Evolutionary conservation across 2,329 filamentous ascomycete species (phyloP).

Genomic region (Fusarium fracticaudum): DNA sequence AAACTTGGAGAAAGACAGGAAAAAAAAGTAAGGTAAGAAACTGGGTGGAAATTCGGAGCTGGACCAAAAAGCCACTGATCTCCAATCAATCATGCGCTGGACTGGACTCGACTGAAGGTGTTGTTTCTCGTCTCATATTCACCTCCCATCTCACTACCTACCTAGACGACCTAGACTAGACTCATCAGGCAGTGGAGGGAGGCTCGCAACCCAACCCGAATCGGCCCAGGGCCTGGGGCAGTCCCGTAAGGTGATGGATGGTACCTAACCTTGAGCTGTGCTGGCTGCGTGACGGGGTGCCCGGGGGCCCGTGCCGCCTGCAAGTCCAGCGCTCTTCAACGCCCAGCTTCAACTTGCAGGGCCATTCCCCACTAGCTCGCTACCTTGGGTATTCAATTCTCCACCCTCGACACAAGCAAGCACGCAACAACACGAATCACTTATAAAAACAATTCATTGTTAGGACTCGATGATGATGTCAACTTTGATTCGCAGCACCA

Average conservation of each 20-base stretch:
- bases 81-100: slow-evolving; percentile 35
- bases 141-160: not conserved
- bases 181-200: not conserved
- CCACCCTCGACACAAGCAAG: slow-evolving; percentile 2
- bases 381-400: not conserved
- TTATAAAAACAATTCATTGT: slow-evolving; percentile 2
- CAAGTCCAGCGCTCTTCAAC: slow-evolving; percentile 29
- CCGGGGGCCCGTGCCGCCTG: slow-evolving; percentile 26
- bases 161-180: not conserved
- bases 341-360: slow-evolving; percentile 32
- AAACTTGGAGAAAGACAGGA: not conserved
- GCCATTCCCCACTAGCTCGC: slow-evolving; percentile 25
- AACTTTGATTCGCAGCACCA: not conserved
- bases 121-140: slow-evolving; percentile 23
- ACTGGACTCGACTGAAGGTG: slow-evolving; percentile 20
- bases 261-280: not conserved
- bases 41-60: slow-evolving; percentile 29
- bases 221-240: not conserved
- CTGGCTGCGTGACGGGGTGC: slow-evolving; percentile 5
- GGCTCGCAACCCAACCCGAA: slow-evolving; percentile 27
- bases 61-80: slow-evolving; percentile 27
- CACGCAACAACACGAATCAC: slow-evolving; percentile 8
- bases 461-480: slow-evolving; percentile 1
- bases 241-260: slow-evolving; percentile 10
- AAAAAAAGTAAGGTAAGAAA: slow-evolving; percentile 13